Base-by-base conservation (phyloP, 1,139 yeast species). In the Pneumocystis sp. region DNA sequence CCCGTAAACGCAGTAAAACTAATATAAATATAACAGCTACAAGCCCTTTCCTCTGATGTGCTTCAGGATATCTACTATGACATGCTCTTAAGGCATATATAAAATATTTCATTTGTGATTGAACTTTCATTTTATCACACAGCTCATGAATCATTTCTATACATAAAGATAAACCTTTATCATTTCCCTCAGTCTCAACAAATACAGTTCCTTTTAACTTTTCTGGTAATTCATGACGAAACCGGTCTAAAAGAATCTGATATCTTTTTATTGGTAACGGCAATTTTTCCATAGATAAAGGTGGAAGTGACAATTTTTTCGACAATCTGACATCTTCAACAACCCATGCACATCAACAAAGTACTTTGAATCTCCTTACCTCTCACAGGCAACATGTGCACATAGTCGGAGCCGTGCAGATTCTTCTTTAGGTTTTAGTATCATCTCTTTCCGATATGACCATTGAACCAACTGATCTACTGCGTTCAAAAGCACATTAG, bases 391-490 rank as follows among this genome's bases (percentile, higher is more conserved):
- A 50, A 50, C 21, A 25, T 50, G 34, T 50, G 21, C 21, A 50
- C 57, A 50, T 25, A 50, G 21, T 50, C 57, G 29, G 4, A 50
- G 42, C 34, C 67, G 59, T 15, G 67, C 67, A 15, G 57, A 40
- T 40, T 66, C 67, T 39, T 66, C 67, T 21, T 42, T 45, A 34
- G 67, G 59, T 21, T 59, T 63, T 35, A 66, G 31, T 5, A 35
- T 35, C 15, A 63, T 65, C 17, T 66, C 44, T 39, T 40, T 45
- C 45, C 34, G 63, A 44, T 63, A 40, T 21, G 67, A 65, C 59
- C 45, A 64, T 29, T 42, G 63, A 59, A 50, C 65, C 15, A 66
- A n/a, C 25, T 37, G 25, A 37, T 40, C 37, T 19, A 67, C 44
- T 21, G 59, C 25, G 7, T 37, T 19, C 7, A 61, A 45, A 29